Percentiles rank a stretch among this genome's conserved stretches.
Conservation (phyloP, 768 basidiomycete genomes). For the Pholiota microspora region DNA sequence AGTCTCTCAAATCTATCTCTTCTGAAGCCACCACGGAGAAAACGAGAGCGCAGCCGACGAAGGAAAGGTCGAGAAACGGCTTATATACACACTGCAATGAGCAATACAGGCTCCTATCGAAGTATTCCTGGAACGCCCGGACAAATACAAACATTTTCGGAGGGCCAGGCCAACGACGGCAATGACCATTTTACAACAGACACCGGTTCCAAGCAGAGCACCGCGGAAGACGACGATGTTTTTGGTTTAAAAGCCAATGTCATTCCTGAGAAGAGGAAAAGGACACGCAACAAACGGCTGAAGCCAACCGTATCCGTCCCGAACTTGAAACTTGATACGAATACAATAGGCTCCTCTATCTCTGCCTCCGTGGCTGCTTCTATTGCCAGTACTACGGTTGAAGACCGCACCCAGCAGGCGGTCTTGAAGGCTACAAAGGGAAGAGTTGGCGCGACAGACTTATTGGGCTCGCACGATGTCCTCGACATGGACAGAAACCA, state of each 20-base stretch:
- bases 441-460: not conserved
- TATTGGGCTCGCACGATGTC: slow-evolving; percentile 4
- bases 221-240: slow-evolving; percentile 2
- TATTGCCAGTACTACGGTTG: not conserved
- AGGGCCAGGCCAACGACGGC: slow-evolving; percentile 5
- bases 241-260: slow-evolving; percentile 5
- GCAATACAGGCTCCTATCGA: slow-evolving; percentile 16
- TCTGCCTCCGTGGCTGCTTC: not conserved
- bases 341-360: not conserved
- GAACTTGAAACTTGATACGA: slow-evolving; percentile 11
- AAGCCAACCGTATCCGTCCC: slow-evolving; percentile 19
- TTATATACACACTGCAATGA: slow-evolving; percentile 17
- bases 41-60: slow-evolving; percentile 18
- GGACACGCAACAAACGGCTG: slow-evolving; percentile 14
- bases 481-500: slow-evolving; percentile 15
- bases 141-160: slow-evolving; percentile 1
- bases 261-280: slow-evolving; percentile 21
- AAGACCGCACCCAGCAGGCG: not conserved
- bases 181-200: not conserved
- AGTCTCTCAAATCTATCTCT: slow-evolving; percentile 25
- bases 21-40: slow-evolving; percentile 22
- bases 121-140: slow-evolving; percentile 20
- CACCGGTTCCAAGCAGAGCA: not conserved
- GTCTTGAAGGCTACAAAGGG: not conserved
- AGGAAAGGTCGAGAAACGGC: slow-evolving; percentile 14